These are phyloP conservation scores for Trichosporon ovoides DNA, from an alignment of 1,284 basidiomycete genomes.

Conservation along the genomic window DNA sequence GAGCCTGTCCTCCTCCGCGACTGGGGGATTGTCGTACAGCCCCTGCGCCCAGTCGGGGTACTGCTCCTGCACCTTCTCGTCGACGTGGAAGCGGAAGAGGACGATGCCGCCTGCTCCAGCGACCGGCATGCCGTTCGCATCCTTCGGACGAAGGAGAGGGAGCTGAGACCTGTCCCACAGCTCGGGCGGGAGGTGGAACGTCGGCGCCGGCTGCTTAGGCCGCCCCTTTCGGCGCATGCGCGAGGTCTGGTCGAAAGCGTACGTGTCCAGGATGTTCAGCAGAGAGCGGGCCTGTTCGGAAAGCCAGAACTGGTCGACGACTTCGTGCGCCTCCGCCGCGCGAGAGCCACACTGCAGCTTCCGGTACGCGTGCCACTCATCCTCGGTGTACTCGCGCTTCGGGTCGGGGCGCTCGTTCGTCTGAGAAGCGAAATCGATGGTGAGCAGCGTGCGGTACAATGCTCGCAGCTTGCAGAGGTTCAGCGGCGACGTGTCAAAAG, in stretches of 20 bases:
- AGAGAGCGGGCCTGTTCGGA: slow-evolving; percentile 31
- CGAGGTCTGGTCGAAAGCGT: slow-evolving; percentile 28
- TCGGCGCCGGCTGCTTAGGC: slow-evolving; percentile 43
- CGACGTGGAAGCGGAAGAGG: slow-evolving; percentile 45
- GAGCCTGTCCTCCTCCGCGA: slow-evolving; percentile 33
- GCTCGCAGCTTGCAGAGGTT: slow-evolving; percentile 41
- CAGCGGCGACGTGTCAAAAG: slow-evolving; percentile 43
- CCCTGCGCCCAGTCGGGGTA: slow-evolving; percentile 42
- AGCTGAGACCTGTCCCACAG: slow-evolving; percentile 38
- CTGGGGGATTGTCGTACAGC: slow-evolving; percentile 44
- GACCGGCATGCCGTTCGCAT: slow-evolving; percentile 34
- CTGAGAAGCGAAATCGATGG: slow-evolving; percentile 42
- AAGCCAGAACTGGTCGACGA: slow-evolving; percentile 44
- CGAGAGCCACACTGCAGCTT: slow-evolving; percentile 28
- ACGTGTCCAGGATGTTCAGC: slow-evolving; percentile 37
- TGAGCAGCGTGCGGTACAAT: slow-evolving; percentile 44
- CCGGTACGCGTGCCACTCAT: slow-evolving; percentile 45
- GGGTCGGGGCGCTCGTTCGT: slow-evolving; percentile 43
- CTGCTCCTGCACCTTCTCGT: slow-evolving; percentile 33
- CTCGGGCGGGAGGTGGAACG: slow-evolving; percentile 40
- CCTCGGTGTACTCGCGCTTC: slow-evolving; percentile 35
- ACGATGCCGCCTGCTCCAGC: slow-evolving; percentile 33
- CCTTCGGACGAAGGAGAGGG: slow-evolving; percentile 36
- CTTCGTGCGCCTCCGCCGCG: slow-evolving; percentile 38
- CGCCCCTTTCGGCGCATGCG: slow-evolving; percentile 36